Evolutionary conservation across 169 alveolate species (phyloP), one percentile per base, ranked within the genome.

Genomic region (Eimeria praecox): DNA sequence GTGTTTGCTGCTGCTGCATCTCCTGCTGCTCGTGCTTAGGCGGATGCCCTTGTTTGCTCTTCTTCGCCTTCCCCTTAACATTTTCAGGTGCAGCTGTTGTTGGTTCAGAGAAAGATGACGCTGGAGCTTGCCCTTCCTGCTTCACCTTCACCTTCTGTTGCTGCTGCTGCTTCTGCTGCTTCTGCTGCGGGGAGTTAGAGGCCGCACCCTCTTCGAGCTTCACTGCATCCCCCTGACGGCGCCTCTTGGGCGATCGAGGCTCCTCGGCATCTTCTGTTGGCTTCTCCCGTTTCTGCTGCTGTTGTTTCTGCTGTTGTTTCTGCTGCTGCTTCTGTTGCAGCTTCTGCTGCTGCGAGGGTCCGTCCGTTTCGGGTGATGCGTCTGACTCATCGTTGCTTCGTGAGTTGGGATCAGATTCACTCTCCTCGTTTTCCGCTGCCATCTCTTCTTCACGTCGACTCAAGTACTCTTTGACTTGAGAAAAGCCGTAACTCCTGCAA

Each of bases 1-100:
- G 96, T 96, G 42, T 94, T 97, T 56, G 66, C 4, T 56, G 27
- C 66, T 56, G 66, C 66, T 56, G 66, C 66, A 14, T 12, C 5
- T 49, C 27, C 97, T 96, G 44, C 44, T 96, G 90, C n/a, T 94
- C 94, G 52, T 94, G 95, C 92, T 96, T 97, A 42, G 1, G 22
- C 9, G 40, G 52, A 40, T 33, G 75, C 33, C 16, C 49, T 35
- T 87, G n/a, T 54, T 73, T 49, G 71, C 56, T 22, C 59, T 89
- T 42, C 85, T 54, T 30, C 30, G 42, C 46, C 88, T 88, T 73
- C 96, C 77, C 35, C 94, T 42, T 62, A 24, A 42, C 46, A 95
- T 44, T 33, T 8, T 33, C 89, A 44, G 52, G 71, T 56, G 66
- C 78, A 33, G 77, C 49, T 54, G 38, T 80, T 6, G 77, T 90